These are phyloP conservation scores for Chaetomium globosum DNA, from an alignment of 2,329 filamentous ascomycete species.

Conservation along the genomic window DNA sequence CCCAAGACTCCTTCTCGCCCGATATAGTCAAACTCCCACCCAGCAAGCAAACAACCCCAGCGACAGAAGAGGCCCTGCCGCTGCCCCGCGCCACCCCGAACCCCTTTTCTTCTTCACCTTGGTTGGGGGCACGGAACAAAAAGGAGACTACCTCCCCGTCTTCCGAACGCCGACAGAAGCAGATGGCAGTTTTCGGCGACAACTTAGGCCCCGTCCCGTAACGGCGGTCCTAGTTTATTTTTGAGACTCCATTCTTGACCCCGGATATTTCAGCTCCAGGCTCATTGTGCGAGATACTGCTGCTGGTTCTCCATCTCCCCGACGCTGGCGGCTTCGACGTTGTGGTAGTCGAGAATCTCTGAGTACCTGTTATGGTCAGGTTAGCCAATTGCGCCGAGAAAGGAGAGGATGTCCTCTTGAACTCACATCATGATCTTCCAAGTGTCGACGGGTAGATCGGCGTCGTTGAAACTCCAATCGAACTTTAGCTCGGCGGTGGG, in stretches of 20 bases:
- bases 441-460: constrained; percentile 95
- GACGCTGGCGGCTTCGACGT: constrained; percentile 65
- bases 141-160: not conserved
- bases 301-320: constrained; percentile 14
- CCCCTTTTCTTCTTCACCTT: not conserved
- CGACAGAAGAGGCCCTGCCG: too few relatives aligned
- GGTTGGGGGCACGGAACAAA: not conserved
- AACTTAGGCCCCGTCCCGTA: not conserved
- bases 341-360: constrained; percentile 98
- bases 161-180: constrained; percentile 14
- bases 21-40: not conserved
- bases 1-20: not conserved
- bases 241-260: not conserved
- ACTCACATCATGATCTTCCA: constrained; percentile 99
- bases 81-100: not conserved
- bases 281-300: constrained; percentile 18
- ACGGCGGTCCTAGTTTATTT: not conserved
- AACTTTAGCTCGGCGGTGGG: constrained; percentile 96
- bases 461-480: constrained; percentile 99
- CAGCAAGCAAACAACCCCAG: not conserved
- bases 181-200: not conserved
- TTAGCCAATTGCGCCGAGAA: constrained; percentile 28
- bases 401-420: not conserved
- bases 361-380: constrained; percentile 72
- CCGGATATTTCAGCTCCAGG: not conserved